Percentiles rank a stretch among this genome's conserved stretches.
phyloP scores from a whole-genome alignment of 345 rosid species.

The Limnanthes douglasii region DNA sequence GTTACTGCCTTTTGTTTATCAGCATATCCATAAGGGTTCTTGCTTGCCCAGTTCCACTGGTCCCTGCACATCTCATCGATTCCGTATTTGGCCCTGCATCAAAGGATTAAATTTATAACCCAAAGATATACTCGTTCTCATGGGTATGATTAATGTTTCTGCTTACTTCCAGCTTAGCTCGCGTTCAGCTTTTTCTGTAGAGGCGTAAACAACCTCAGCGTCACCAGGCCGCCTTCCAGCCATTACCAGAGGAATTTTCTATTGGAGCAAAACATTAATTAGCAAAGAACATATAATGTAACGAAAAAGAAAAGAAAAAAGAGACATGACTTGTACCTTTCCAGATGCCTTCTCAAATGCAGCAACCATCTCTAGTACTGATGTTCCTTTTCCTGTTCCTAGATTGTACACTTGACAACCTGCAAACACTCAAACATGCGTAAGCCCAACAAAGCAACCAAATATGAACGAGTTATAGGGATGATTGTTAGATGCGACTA shows the following conservation, averaged over 20 bases:
- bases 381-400: conserved; percentile 76
- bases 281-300: no score
- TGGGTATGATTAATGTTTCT: neutral
- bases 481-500: no score
- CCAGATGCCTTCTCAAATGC: conserved; percentile 87
- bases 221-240: conserved; percentile 86
- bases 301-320: no score
- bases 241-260: conserved; percentile 72
- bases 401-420: conserved; percentile 76
- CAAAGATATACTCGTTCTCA: neutral
- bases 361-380: conserved; percentile 83
- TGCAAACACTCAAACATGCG: conserved; percentile 12
- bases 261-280: conserved; percentile 5
- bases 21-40: conserved; percentile 88
- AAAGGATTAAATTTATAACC: conserved; percentile 1
- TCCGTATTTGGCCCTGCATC: conserved; percentile 63
- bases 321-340: no score
- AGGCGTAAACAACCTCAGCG: conserved; percentile 73
- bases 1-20: no score
- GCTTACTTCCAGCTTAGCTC: conserved; percentile 95
- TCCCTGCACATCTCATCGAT: conserved; percentile 94
- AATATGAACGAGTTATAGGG: no score
- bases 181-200: conserved; percentile 70
- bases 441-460: neutral
- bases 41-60: conserved; percentile 96